phyloP scores from a whole-genome alignment of 208 protist genomes.

The Trypanosoma avium region DNA sequence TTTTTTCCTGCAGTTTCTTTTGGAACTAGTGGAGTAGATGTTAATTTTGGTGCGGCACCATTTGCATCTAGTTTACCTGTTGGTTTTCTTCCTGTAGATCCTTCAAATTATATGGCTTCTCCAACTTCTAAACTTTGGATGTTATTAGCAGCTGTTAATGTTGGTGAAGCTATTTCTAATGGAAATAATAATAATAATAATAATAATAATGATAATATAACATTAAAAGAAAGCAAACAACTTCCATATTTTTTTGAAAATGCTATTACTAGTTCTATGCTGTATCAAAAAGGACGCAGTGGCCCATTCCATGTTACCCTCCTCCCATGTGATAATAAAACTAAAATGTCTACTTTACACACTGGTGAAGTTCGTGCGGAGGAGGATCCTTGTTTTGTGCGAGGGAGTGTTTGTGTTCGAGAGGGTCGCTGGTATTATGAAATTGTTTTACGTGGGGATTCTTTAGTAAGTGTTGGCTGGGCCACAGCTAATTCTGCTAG shows the following conservation, averaged over 20 bases:
- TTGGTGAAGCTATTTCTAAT: conserved; percentile 8
- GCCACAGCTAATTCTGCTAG: conserved; percentile 25
- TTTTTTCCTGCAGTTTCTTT: conserved; percentile 67
- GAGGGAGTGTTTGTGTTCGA: conserved; percentile 70
- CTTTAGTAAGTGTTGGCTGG: conserved; percentile 62
- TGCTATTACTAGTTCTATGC: conserved; percentile 15
- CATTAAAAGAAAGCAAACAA: not conserved
- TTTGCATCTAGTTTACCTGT: conserved; percentile 54
- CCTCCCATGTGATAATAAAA: conserved; percentile 37
- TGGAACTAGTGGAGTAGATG: conserved; percentile 48
- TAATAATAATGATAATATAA: not conserved
- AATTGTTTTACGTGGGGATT: conserved; percentile 49
- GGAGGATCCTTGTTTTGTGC: conserved; percentile 56
- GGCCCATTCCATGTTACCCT: conserved; percentile 63
- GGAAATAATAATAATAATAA: not conserved
- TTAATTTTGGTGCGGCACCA: conserved; percentile 84
- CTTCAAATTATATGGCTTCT: conserved; percentile 54
- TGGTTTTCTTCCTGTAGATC: conserved; percentile 76
- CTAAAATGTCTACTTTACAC: conserved; percentile 34
- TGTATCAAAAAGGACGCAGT: conserved; percentile 38
- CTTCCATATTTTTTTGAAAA: conserved; percentile 25
- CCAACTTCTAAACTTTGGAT: conserved; percentile 54
- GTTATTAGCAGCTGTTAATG: conserved; percentile 44
- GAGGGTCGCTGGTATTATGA: conserved; percentile 90
- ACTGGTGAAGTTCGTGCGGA: conserved; percentile 39